A percentile compares a stretch with the other conserved stretches of the same genome.
phyloP scores from a whole-genome alignment of 768 basidiomycete species.

The Pisolithus tinctorius region DNA sequence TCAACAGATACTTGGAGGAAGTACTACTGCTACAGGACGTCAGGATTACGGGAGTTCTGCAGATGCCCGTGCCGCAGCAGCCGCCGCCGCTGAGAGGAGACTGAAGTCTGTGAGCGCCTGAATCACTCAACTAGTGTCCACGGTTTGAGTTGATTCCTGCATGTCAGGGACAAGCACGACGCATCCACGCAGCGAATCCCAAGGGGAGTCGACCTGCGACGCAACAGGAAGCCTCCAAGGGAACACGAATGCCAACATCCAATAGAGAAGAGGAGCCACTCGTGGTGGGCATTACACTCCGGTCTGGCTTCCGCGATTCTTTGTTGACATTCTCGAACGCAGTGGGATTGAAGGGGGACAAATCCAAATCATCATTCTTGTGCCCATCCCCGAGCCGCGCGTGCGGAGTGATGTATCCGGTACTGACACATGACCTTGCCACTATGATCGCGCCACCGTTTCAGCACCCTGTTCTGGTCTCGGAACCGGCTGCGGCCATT shows the following conservation, averaged over 20 bases:
- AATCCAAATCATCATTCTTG: conserved; percentile 4
- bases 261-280: conserved; percentile 32
- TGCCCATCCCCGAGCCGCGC: conserved; percentile 18
- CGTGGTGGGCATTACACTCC: conserved; percentile 33
- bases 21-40: conserved; percentile 19
- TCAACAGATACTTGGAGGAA: conserved; percentile 44
- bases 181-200: conserved; percentile 38
- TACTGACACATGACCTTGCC: conserved; percentile 21
- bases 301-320: not conserved
- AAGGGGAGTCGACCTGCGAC: conserved; percentile 39
- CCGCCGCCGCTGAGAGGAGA: conserved; percentile 58
- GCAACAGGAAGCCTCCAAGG: conserved; percentile 35
- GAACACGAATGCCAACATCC: conserved; percentile 30
- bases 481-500: conserved; percentile 26
- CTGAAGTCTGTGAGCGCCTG: conserved; percentile 43
- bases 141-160: conserved; percentile 17
- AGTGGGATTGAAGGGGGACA: conserved; percentile 38
- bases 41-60: conserved; percentile 20
- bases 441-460: conserved; percentile 27
- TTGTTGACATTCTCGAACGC: conserved; percentile 23
- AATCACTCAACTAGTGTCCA: conserved; percentile 2
- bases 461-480: conserved; percentile 19
- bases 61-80: conserved; percentile 49
- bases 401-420: conserved; percentile 16
- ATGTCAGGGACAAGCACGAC: conserved; percentile 35